phyloP scores from a whole-genome alignment of 495 filamentous ascomycete species.

The Aspergillus carlsbadensis region DNA sequence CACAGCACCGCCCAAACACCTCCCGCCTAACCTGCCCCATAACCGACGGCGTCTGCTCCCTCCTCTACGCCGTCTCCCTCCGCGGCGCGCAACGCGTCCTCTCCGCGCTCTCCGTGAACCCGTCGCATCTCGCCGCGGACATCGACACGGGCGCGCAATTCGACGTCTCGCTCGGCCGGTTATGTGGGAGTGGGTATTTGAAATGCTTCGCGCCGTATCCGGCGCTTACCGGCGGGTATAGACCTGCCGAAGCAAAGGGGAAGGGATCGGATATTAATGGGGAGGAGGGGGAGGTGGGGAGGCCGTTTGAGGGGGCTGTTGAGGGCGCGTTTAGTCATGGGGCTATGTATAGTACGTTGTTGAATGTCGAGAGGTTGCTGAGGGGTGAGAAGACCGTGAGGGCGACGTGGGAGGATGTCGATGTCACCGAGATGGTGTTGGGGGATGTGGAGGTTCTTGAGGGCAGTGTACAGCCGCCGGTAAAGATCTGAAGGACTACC shows the following conservation, averaged over 20 bases:
- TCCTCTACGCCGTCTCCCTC: constrained; percentile 54
- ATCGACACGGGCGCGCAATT: constrained; percentile 37
- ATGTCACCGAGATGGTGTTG: background rate
- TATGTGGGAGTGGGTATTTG: constrained; percentile 41
- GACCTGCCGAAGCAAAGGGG: constrained; percentile 33
- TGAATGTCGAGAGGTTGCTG: constrained; percentile 37
- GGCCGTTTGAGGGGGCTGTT: background rate
- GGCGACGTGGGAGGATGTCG: constrained; percentile 23
- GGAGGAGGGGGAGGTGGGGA: constrained; percentile 13
- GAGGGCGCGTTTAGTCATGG: constrained; percentile 12
- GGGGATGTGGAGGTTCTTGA: too few relatives aligned
- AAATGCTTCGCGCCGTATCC: constrained; percentile 49
- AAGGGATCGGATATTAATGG: constrained; percentile 47
- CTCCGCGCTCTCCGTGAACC: constrained; percentile 42
- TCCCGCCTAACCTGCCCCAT: constrained; percentile 48
- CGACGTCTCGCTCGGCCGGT: constrained; percentile 49
- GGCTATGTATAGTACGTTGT: constrained; percentile 47
- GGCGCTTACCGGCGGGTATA: constrained; percentile 46
- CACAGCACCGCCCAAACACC: constrained; percentile 27
- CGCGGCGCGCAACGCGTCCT: constrained; percentile 51
- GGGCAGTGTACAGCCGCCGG: too few relatives aligned
- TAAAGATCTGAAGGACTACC: too few relatives aligned
- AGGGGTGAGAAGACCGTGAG: constrained; percentile 18
- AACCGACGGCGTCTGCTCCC: constrained; percentile 49
- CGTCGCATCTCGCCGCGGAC: constrained; percentile 23